A percentile compares a stretch with the other conserved stretches of the same genome.
Conservation (phyloP, 1,284 basidiomycete species). For the Phellopilus nigrolimitatus region DNA sequence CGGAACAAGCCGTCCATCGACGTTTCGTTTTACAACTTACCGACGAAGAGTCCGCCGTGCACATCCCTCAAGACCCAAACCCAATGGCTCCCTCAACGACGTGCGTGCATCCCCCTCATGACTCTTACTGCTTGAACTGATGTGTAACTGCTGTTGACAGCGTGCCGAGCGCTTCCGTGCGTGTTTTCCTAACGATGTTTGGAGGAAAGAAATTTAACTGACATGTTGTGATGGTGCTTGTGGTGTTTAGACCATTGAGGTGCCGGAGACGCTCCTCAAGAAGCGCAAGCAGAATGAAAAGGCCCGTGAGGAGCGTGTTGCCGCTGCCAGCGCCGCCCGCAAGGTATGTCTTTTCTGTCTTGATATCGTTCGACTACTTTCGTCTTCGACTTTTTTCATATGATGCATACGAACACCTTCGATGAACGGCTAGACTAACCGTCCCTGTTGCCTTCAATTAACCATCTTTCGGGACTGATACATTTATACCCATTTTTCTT, state of each 20-base stretch:
- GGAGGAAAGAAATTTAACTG: conserved; percentile 4
- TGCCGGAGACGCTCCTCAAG: conserved; percentile 98
- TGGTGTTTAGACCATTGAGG: conserved; percentile 72
- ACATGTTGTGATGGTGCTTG: conserved; percentile 10
- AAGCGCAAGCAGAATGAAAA: conserved; percentile 99
- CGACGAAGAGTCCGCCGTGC: not conserved
- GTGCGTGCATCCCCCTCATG: conserved; percentile 38
- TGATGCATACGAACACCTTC: conserved; percentile 81
- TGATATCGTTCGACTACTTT: conserved; percentile 16
- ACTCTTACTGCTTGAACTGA: conserved; percentile 18
- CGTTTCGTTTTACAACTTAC: not conserved
- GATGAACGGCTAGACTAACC: conserved; percentile 64
- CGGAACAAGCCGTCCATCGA: not conserved
- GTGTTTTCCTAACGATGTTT: conserved; percentile 28
- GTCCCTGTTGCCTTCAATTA: conserved; percentile 79
- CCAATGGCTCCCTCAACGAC: conserved; percentile 65
- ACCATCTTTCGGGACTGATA: conserved; percentile 99
- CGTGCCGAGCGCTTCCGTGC: conserved; percentile 68
- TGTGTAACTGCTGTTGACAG: conserved; percentile 30
- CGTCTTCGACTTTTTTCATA: conserved; percentile 32
- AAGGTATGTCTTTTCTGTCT: conserved; percentile 66
- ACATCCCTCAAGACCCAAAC: conserved; percentile 41
- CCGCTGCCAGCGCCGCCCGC: conserved; percentile 80
- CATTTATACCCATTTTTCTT: conserved; percentile 16
- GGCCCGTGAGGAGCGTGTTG: conserved; percentile 92